Evolutionary conservation across 2,329 filamentous ascomycete species (phyloP), one percentile per base, ranked within the genome.

Genomic region (Elsinoe arachidis): DNA sequence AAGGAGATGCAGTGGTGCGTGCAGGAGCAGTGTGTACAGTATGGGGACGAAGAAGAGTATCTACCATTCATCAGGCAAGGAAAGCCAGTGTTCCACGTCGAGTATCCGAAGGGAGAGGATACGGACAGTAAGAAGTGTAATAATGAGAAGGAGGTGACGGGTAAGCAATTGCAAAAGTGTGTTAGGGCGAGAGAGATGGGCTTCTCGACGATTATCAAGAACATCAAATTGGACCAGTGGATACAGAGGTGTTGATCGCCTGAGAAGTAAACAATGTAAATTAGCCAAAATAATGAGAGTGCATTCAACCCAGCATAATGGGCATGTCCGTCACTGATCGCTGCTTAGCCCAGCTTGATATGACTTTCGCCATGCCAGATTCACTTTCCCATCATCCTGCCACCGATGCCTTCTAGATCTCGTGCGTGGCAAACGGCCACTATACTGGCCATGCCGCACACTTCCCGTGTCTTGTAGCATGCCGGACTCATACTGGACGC

Each of bases 41-140:
- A 80, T 62, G 59, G 70, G 3, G 84, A 88, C 66, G 87, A 84
- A 65, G 70, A 72, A 35, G 76, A 70, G 1, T 87, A 83, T 66
- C 69, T 72, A 1, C 69, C 77, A 2, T 87, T 87, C 64, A 77
- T 84, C 57, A 64, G 76, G 10, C 78, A 77, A 3, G 74, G 76
- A 23, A 87, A 88, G 69, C 84, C 85, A 1, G 85, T 88, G 26
- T 87, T 88, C 67, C 81, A 87, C 66, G 86, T 88, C 61, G 86
- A 88, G 72, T 88, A 88, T 65, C 83, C 83, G 2, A 73, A 78
- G 41, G 76, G 74, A 26, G 49, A 53, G n/a, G 49, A 53, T 14
- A 39, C 33, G 34, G 49, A 53, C 26, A 35, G 33, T 39, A 33
- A 33, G 35, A 53, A 39, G 34, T 53, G 49, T 35, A 53, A 53